Evolutionary conservation across 768 basidiomycete species (phyloP).

Genomic region (Boletellus sp.): DNA sequence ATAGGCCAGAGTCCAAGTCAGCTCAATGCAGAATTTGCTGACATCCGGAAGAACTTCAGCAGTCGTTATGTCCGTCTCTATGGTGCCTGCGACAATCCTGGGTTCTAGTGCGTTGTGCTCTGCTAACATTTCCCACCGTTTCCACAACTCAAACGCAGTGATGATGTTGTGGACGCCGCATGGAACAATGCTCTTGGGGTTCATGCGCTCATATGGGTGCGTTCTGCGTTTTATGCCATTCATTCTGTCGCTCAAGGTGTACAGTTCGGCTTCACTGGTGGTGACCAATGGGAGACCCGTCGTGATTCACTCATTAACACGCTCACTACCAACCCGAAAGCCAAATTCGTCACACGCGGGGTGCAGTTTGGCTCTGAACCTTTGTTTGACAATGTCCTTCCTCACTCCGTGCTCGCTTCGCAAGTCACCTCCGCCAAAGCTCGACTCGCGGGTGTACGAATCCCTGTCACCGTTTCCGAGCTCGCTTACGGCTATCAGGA

Average conservation of each 20-base stretch:
- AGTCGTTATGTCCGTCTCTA: conserved; percentile 62
- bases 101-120: conserved; percentile 34
- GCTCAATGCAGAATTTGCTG: conserved; percentile 52
- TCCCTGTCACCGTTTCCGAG: conserved; percentile 68
- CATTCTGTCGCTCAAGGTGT: background rate
- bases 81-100: conserved; percentile 37
- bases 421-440: conserved; percentile 50
- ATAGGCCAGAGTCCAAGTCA: conserved; percentile 55
- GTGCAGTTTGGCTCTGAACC: conserved; percentile 74
- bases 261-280: conserved; percentile 38
- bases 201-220: conserved; percentile 71
- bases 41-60: conserved; percentile 56
- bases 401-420: conserved; percentile 43
- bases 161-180: conserved; percentile 64
- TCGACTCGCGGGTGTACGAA: conserved; percentile 48
- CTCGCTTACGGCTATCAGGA: conserved; percentile 60
- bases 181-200: conserved; percentile 68
- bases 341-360: conserved; percentile 60
- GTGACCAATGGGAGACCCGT: conserved; percentile 49
- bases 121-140: conserved; percentile 6
- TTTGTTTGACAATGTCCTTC: conserved; percentile 54
- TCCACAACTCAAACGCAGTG: conserved; percentile 29
- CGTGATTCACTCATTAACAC: conserved; percentile 49
- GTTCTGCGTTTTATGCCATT: conserved; percentile 7
- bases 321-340: conserved; percentile 57